These are phyloP conservation scores for Protomyces inouyei DNA, from an alignment of 1,139 yeast species.

Conservation along the genomic window DNA sequence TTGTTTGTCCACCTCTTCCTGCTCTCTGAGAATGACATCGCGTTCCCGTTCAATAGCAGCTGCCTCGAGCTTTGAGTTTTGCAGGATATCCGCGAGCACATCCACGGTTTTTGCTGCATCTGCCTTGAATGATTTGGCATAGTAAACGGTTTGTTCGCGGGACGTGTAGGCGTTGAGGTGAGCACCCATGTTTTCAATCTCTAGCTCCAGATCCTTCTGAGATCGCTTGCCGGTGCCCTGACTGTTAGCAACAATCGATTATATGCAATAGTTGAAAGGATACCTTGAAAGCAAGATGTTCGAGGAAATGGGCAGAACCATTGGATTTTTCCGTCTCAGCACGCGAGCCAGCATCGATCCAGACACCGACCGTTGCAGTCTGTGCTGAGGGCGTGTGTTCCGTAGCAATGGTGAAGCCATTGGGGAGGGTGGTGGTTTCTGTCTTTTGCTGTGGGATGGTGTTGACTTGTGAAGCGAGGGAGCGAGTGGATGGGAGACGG, in stretches of 20 bases:
- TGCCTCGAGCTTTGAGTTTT: slow-evolving; percentile 74
- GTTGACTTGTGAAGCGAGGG: neutral
- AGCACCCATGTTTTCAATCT: slow-evolving; percentile 93
- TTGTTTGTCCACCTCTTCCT: slow-evolving; percentile 97
- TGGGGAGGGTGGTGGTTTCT: slow-evolving; percentile 59
- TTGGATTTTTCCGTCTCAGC: slow-evolving; percentile 80
- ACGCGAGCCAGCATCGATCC: slow-evolving; percentile 94
- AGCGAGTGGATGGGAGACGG: neutral
- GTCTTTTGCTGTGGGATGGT: slow-evolving; percentile 39
- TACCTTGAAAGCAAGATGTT: slow-evolving; percentile 83
- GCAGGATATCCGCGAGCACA: slow-evolving; percentile 81
- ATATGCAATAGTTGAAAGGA: neutral
- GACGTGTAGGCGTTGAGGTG: slow-evolving; percentile 57
- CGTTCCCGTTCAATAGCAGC: slow-evolving; percentile 90
- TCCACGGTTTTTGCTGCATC: slow-evolving; percentile 85
- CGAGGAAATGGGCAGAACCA: slow-evolving; percentile 96
- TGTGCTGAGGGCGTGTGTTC: slow-evolving; percentile 81
- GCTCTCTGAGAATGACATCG: slow-evolving; percentile 90
- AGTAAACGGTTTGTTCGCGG: slow-evolving; percentile 93
- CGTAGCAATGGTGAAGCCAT: slow-evolving; percentile 88
- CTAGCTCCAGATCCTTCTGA: slow-evolving; percentile 82
- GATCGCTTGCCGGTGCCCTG: slow-evolving; percentile 72
- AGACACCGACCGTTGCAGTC: slow-evolving; percentile 86
- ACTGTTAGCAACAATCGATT: neutral
- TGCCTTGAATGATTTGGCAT: slow-evolving; percentile 75